These are phyloP conservation scores for Fusarium sp. DNA, from an alignment of 2,329 filamentous ascomycete genomes.

Conservation along the genomic window DNA sequence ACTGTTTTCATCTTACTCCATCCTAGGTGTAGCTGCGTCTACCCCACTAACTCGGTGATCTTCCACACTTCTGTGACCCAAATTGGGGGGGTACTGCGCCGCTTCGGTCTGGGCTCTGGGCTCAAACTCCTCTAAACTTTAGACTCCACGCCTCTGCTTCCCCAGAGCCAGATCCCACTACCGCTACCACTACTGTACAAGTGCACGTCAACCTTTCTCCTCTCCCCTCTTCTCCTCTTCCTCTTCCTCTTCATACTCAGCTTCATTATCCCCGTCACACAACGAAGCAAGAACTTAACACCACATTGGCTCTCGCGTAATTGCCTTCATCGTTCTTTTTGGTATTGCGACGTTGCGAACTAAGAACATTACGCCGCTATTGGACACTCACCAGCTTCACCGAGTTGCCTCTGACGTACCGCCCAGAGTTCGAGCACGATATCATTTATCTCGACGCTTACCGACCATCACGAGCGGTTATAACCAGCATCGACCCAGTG, in stretches of 20 bases:
- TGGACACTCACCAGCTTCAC: constrained; percentile 28
- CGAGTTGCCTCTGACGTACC: constrained; percentile 36
- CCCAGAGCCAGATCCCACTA: constrained; percentile 34
- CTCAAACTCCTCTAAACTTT: constrained; percentile 28
- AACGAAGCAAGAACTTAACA: constrained; percentile 8
- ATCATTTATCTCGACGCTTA: constrained; percentile 7
- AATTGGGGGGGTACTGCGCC: constrained; percentile 27
- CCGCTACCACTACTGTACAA: not conserved
- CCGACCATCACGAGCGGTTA: not conserved
- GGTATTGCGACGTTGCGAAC: constrained; percentile 16
- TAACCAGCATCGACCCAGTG: not conserved
- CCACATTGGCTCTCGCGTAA: not conserved
- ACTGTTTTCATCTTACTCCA: not conserved
- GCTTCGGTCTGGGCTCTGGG: constrained; percentile 19
- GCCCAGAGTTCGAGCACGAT: constrained; percentile 21
- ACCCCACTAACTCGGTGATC: constrained; percentile 26
- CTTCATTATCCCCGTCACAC: constrained; percentile 17
- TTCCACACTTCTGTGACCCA: constrained; percentile 19
- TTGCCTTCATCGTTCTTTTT: not conserved
- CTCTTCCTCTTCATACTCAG: constrained; percentile 20
- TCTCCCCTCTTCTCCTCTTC: constrained; percentile 34
- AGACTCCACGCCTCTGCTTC: constrained; percentile 33
- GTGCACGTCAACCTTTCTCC: constrained; percentile 31
- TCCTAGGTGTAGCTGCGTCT: not conserved
- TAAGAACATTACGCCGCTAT: constrained; percentile 17